Evolutionary conservation across 371 early-diverging fungal species (phyloP).

Genomic region (Lichtheimia ornata): DNA sequence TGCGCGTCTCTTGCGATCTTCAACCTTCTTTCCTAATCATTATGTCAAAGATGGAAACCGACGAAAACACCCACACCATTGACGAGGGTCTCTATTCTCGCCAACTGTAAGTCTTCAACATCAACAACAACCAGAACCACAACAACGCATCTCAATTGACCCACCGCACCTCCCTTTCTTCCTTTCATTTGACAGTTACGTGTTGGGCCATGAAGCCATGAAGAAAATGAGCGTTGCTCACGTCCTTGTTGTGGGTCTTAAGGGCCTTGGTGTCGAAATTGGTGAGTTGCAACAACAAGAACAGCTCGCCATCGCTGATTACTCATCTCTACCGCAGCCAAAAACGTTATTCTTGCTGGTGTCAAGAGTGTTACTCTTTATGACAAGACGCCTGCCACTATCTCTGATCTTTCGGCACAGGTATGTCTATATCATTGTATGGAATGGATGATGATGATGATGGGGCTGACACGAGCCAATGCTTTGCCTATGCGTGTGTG

Average conservation of each 20-base stretch:
- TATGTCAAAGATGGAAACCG: constrained; percentile 40
- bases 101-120: constrained; percentile 80
- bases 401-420: constrained; percentile 93
- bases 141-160: too few relatives aligned
- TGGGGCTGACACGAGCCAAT: neutral
- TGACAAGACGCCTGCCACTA: constrained; percentile 78
- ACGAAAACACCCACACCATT: constrained; percentile 58
- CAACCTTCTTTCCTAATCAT: neutral
- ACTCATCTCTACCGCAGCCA: constrained; percentile 67
- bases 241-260: constrained; percentile 96
- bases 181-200: constrained; percentile 71
- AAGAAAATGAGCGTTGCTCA: constrained; percentile 96
- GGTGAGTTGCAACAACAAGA: constrained; percentile 51
- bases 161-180: constrained; percentile 3
- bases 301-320: neutral
- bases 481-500: neutral
- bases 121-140: too few relatives aligned
- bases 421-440: constrained; percentile 39
- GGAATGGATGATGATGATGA: neutral
- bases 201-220: constrained; percentile 99
- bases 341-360: constrained; percentile 99
- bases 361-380: constrained; percentile 97
- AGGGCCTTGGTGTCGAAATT: constrained; percentile 98
- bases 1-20: constrained; percentile 5
- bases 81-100: constrained; percentile 97